A percentile compares a stretch with the other conserved stretches of the same genome.
Evolutionary conservation across 2,329 filamentous ascomycete genomes (phyloP).

Genomic region (Fusarium dlaminii): DNA sequence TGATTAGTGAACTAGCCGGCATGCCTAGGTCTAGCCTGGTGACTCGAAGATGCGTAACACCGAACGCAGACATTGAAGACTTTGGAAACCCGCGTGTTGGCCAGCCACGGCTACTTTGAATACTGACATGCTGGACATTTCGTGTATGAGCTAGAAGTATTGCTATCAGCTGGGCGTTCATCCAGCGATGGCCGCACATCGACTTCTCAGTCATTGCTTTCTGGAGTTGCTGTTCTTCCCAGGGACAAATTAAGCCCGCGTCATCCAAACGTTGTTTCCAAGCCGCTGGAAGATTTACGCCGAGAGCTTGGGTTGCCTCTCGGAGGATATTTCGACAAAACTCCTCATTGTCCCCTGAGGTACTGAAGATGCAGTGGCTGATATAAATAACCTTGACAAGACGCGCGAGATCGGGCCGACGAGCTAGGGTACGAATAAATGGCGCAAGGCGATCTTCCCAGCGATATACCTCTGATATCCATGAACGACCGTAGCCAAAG

Average conservation of each 20-base stretch:
- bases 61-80: not conserved
- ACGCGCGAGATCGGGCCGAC: not conserved
- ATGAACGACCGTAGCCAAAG: constrained; percentile 5
- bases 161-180: not conserved
- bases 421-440: not conserved
- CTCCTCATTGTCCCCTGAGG: not conserved
- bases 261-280: not conserved
- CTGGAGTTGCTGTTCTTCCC: not conserved
- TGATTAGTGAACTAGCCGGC: rapidly evolving
- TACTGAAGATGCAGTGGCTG: not conserved
- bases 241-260: no score
- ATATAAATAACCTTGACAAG: not conserved
- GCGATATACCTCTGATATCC: not conserved
- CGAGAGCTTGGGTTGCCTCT: not conserved
- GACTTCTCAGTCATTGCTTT: not conserved
- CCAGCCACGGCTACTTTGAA: not conserved
- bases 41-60: not conserved
- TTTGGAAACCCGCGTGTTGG: not conserved
- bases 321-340: not conserved
- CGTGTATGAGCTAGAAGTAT: not conserved
- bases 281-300: not conserved
- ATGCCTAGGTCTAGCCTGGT: not conserved
- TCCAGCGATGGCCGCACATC: not conserved
- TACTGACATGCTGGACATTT: not conserved
- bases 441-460: not conserved